Base-by-base conservation (phyloP, 106 monocot species). In the Allium sativum region DNA sequence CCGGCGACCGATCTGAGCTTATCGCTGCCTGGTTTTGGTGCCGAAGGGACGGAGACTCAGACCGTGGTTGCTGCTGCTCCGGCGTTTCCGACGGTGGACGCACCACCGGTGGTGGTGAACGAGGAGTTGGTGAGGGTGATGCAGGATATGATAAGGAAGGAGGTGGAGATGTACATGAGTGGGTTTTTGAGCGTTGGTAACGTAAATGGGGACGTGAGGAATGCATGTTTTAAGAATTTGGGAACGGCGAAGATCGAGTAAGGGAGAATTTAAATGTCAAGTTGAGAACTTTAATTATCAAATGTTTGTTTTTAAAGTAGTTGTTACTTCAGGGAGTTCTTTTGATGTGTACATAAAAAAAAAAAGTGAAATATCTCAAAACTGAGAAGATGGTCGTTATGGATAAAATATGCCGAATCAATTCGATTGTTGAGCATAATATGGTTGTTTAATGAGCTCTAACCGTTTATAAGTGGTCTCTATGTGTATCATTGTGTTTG, bases 1-100 rank as follows among this genome's bases (percentile, higher is more conserved):
- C 85, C 78, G 7, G 56, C 66, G 9, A 86, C 85, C 2, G 78
- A 69, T 5, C 81, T 86, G 15, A 70, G 76, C 4, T 64, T 86
- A 0, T 86, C 81, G 0, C 66, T 76, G 12, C 81, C 81, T 0
- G 77, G 77, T 0, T 61, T 45, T 9, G 63, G 48, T 8, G 18
- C 54, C 11, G 41, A 16, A 9, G 50, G 56, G 9, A 12, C 48
- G 3, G 9, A 8, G 46, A 9, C 12, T 8, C 11, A 44, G 14
- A 21, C 45, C 10, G 14, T 47, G 18, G 21, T 10, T 1, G 14
- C 63, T 1, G 14, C 63, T 12, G 4, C 48, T 19, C 11, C 43
- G 16, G n/a, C 42, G 14, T 11, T 10, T 4, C 18, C 20, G 18
- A 31, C 14, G 20, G 3, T 12, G 15, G 0, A 16, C 10, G 4